These are phyloP conservation scores for Penicillium paneum DNA, from an alignment of 2,329 filamentous ascomycete genomes.

Conservation along the genomic window DNA sequence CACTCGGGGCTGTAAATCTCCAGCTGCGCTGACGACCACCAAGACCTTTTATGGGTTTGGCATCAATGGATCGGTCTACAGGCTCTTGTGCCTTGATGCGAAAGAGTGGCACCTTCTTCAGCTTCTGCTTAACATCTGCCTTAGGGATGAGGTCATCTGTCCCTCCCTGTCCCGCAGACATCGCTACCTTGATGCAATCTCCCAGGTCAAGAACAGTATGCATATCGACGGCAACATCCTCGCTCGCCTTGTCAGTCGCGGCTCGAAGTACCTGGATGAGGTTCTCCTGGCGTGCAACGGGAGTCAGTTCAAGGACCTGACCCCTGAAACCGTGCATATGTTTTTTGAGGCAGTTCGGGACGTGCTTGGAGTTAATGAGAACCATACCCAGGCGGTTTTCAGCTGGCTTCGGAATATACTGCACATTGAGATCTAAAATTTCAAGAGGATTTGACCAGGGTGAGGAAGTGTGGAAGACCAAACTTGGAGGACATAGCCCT, in stretches of 20 bases:
- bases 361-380: conserved; percentile 41
- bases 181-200: conserved; percentile 27
- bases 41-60: conserved; percentile 62
- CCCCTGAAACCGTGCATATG: neutral
- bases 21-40: conserved; percentile 18
- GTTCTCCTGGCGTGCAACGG: conserved; percentile 25
- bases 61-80: conserved; percentile 66
- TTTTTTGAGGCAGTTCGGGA: conserved; percentile 52
- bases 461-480: neutral
- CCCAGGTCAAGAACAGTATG: conserved; percentile 50
- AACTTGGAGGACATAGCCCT: neutral
- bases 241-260: conserved; percentile 50
- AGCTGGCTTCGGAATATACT: conserved; percentile 36
- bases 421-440: conserved; percentile 23
- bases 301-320: conserved; percentile 6
- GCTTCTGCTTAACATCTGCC: conserved; percentile 68
- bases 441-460: neutral
- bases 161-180: conserved; percentile 45
- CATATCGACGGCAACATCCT: conserved; percentile 69
- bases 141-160: conserved; percentile 48
- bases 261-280: conserved; percentile 30
- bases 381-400: conserved; percentile 30
- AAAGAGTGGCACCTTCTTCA: conserved; percentile 66
- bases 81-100: conserved; percentile 64
- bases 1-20: conserved; percentile 15